phyloP scores from a whole-genome alignment of 345 rosid genomes.

The Salix dunnii region DNA sequence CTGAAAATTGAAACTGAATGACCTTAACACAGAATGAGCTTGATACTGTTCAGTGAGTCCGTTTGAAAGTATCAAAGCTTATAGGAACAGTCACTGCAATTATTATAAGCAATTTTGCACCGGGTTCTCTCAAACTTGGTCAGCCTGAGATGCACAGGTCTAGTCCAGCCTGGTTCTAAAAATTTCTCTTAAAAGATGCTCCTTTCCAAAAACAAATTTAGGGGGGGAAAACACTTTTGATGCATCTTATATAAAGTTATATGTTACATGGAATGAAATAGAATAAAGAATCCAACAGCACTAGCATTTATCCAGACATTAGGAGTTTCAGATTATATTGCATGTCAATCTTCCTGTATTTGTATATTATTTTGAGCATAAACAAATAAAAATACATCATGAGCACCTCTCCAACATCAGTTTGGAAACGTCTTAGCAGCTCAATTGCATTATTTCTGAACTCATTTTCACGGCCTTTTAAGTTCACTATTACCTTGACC shows the following conservation, averaged over 20 bases:
- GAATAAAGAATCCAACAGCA: neutral
- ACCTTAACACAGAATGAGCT: neutral
- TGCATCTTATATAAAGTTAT: too few relatives aligned
- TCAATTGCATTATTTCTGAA: constrained; percentile 85
- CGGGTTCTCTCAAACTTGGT: neutral
- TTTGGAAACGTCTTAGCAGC: constrained; percentile 79
- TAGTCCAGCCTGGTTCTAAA: neutral
- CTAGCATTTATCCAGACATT: neutral
- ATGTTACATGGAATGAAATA: neutral
- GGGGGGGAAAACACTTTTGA: neutral
- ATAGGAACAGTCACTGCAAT: neutral
- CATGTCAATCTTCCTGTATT: neutral
- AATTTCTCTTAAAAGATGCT: neutral
- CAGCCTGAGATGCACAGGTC: neutral
- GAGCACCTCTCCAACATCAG: constrained; percentile 83
- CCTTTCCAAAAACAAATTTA: too few relatives aligned
- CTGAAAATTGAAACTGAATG: neutral
- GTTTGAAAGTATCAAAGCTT: neutral
- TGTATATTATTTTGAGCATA: neutral
- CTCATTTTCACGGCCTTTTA: constrained; percentile 92
- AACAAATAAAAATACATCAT: neutral
- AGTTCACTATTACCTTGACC: constrained; percentile 88
- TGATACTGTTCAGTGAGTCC: neutral
- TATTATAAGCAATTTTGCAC: neutral
- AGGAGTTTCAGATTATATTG: neutral